phyloP scores from a whole-genome alignment of 495 filamentous ascomycete genomes.

The Lasiosphaeria ovina region DNA sequence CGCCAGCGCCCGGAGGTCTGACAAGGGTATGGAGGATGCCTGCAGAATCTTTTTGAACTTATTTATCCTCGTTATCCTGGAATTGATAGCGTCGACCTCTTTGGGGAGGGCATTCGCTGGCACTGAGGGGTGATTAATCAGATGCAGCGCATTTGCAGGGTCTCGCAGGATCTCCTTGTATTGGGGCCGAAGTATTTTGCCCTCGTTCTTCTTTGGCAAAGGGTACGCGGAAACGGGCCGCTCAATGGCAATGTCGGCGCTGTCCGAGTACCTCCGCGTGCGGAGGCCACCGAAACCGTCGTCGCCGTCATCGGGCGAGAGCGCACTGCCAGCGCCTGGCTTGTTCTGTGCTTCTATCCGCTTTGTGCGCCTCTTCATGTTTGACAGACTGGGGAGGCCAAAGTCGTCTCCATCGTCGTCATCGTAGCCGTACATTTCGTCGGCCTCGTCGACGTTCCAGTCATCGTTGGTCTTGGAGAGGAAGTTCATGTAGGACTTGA shows the following conservation, averaged over 20 bases:
- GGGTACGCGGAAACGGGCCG: constrained; percentile 86
- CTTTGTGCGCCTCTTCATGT: constrained; percentile 71
- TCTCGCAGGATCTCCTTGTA: constrained; percentile 96
- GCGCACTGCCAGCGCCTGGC: constrained; percentile 10
- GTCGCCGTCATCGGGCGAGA: constrained; percentile 18
- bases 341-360: constrained; percentile 47
- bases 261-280: constrained; percentile 60
- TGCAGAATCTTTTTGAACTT: constrained; percentile 97
- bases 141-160: constrained; percentile 90
- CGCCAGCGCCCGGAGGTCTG: constrained; percentile 77
- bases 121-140: constrained; percentile 81
- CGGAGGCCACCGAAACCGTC: constrained; percentile 24
- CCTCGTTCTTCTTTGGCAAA: constrained; percentile 79
- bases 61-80: constrained; percentile 90
- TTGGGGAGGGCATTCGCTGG: constrained; percentile 74
- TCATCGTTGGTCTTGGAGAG: constrained; percentile 71
- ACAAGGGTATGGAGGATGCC: constrained; percentile 78
- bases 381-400: constrained; percentile 84
- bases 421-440: constrained; percentile 67
- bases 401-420: constrained; percentile 92
- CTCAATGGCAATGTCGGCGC: constrained; percentile 88
- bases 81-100: constrained; percentile 81
- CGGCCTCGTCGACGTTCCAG: constrained; percentile 67
- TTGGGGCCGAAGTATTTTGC: constrained; percentile 92
- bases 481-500: constrained; percentile 71